Evolutionary conservation across 306 rosid species (phyloP), one percentile per base, ranked within the genome.

Genomic region (Prinsepia uniflora): DNA sequence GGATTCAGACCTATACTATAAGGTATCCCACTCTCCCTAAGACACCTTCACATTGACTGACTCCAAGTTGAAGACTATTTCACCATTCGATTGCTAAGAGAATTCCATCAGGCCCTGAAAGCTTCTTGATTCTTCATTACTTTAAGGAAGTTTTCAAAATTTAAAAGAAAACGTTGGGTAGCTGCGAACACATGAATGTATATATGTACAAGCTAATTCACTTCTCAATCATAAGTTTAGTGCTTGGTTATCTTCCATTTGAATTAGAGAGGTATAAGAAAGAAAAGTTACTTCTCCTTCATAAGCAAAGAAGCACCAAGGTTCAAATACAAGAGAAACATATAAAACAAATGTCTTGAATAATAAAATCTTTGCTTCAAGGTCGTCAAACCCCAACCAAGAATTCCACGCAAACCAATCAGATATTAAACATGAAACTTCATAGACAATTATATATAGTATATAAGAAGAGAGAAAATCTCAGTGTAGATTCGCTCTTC

Each of bases 381-480:
- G 88, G 84, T 94, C 97, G 75, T 80, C 86, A 91, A 72, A n/a
- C 99, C 99, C 91, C 97, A 87, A 74, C 57, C 70, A 73, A 79
- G 75, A 72, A 60, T 74, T 41, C 62, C 58, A 14, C 52, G 34
- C 36, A 65, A 60, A 63, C 45, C 68, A 78, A 68, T 58, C 13
- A 59, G 5, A 68, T 20, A 53, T 17, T 65, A 41, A 71, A 74
- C 34, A 65, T 30, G 59, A 18, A 43, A 60, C 55, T 52, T 24
- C 6, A 39, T 2, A 14, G 8, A 52, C 22, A 50, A 62, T 53
- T 41, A 59, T 45, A 30, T 42, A 24, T 1, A 24, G 1, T 24
- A 24, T 24, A 48, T 10, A 43, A 68, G 22, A 40, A 61, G 59
- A 36, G 63, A 44, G 63, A 34, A 45, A 70, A 92, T 96, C 96